Base-by-base conservation (phyloP, 768 basidiomycete species). In the Mycena belliarum region DNA sequence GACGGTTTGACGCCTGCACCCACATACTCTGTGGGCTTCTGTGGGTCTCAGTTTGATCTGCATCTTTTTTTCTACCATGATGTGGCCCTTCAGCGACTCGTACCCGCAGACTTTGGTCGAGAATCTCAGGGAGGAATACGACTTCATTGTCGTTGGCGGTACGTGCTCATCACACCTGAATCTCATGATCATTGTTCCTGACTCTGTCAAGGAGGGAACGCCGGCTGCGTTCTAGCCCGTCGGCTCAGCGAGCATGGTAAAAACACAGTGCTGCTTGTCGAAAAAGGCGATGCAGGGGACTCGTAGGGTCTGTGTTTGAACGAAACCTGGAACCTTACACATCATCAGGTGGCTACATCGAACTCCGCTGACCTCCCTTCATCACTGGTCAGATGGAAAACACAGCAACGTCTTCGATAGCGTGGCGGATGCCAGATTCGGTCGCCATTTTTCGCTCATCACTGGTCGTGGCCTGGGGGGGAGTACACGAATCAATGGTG, bases 231-330 rank as follows among this genome's bases (percentile, higher is more conserved):
- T 4, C 18, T 38, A 10, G 37, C 37, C 6, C 18, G 37, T n/a
- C 18, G 37, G 10, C 18, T n/a, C 16, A 70, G 69, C 49, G 72
- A 72, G 53, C 67, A 75, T 44, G 63, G 68, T 0, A 23, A 45
- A 1, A 55, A 52, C 18, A 64, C 60, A 2, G 76, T 76, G 6
- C 64, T 76, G 1, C 61, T 78, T 12, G 21, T 78, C 9, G 77
- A 77, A 65, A 67, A 73, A 14, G 75, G 76, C 1, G 50, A 63
- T 14, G 59, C 68, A n/a, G n/a, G n/a, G n/a, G n/a, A n/a, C n/a
- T n/a, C n/a, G n/a, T n/a, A n/a, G n/a, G n/a, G n/a, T n/a, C n/a
- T n/a, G n/a, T n/a, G n/a, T n/a, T n/a, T n/a, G n/a, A n/a, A n/a
- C n/a, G n/a, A n/a, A n/a, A n/a, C 9, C 58, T 55, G 11, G 65